These are phyloP conservation scores for Asterella californica DNA, from an alignment of 225 moss, liverwort and hornwort species.

Conservation along the genomic window DNA sequence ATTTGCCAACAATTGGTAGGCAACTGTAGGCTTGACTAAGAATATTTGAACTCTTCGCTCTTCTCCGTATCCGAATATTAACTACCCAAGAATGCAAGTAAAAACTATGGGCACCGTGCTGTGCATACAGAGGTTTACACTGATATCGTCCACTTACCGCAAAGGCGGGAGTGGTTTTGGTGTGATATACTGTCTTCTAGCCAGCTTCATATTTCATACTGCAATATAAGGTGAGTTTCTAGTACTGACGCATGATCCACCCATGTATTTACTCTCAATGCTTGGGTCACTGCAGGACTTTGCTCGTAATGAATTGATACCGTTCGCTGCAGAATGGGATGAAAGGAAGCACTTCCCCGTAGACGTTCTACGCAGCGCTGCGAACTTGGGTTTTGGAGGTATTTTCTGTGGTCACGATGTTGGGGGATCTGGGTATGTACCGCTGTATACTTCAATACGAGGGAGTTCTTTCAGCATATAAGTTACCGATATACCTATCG, in stretches of 20 bases:
- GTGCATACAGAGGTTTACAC: neutral
- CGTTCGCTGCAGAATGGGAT: constrained; percentile 95
- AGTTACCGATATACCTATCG: neutral
- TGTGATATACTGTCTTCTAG: neutral
- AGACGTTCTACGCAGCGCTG: constrained; percentile 79
- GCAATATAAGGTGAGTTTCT: neutral
- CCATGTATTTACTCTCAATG: neutral
- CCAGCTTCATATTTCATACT: neutral
- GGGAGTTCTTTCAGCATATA: neutral
- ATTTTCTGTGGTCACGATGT: constrained; percentile 94
- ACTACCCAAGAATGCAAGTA: neutral
- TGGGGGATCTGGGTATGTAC: constrained; percentile 73
- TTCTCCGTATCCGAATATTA: too few species aligned
- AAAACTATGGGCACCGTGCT: neutral
- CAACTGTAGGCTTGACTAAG: too few species aligned
- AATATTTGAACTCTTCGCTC: too few species aligned
- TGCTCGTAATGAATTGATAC: constrained; percentile 77
- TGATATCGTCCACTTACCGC: neutral
- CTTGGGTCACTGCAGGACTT: constrained; percentile 58
- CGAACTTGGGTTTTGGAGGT: constrained; percentile 86
- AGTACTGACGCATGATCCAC: neutral
- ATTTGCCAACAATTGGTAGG: too few species aligned
- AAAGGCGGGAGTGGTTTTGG: neutral
- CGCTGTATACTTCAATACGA: neutral
- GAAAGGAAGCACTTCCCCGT: constrained; percentile 83